Conservation (phyloP, 106 monocot genomes). For the Posidonia australis region DNA sequence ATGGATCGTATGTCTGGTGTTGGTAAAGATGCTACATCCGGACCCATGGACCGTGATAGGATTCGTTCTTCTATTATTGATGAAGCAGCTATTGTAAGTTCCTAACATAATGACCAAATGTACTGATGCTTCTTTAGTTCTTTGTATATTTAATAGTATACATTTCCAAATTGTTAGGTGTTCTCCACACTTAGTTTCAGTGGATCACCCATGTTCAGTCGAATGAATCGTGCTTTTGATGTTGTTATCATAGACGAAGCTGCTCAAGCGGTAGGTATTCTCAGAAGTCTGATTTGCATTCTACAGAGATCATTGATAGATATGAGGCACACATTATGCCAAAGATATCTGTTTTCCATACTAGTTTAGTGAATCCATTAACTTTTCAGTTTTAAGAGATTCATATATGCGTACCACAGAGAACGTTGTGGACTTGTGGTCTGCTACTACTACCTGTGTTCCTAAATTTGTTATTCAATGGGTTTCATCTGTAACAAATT, state of each 20-base stretch:
- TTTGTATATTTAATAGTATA: not conserved
- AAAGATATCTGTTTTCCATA: too few species aligned
- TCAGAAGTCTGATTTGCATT: too few species aligned
- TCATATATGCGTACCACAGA: too few species aligned
- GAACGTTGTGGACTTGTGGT: too few species aligned
- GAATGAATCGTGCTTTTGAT: constrained; percentile 84
- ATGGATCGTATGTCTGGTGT: constrained; percentile 37
- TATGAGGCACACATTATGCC: too few species aligned
- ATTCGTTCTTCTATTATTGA: constrained; percentile 85
- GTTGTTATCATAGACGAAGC: constrained; percentile 99
- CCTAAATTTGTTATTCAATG: too few species aligned
- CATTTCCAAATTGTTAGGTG: constrained; percentile 43
- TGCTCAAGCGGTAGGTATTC: constrained; percentile 88
- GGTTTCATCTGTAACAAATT: too few species aligned
- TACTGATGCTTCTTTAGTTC: not conserved
- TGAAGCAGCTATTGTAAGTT: constrained; percentile 93
- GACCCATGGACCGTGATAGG: constrained; percentile 52
- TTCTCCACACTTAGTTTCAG: constrained; percentile 98
- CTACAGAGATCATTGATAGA: too few species aligned
- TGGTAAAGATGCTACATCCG: constrained; percentile 31
- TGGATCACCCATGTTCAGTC: constrained; percentile 69
- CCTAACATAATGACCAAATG: not conserved
- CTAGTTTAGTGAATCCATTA: too few species aligned
- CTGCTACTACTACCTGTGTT: too few species aligned
- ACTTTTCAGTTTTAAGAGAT: too few species aligned